phyloP scores from a whole-genome alignment of 495 filamentous ascomycete species.

The Podospora anserina region DNA sequence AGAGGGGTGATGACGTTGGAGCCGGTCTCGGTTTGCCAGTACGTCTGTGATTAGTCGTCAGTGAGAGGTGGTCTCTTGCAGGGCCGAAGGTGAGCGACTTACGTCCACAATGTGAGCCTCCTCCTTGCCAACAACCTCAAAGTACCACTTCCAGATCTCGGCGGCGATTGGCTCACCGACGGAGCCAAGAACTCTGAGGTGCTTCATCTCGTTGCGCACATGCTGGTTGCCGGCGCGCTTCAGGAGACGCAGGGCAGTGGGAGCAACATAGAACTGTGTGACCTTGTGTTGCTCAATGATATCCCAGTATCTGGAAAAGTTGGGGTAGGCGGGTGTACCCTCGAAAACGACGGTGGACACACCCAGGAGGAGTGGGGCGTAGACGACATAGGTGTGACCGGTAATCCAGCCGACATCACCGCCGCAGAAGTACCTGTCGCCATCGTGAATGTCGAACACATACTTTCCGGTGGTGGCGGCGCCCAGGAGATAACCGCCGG shows the following conservation, averaged over 20 bases:
- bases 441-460: slow-evolving; percentile 95
- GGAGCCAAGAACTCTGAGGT: slow-evolving; percentile 86
- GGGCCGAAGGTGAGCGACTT: slow-evolving; percentile 41
- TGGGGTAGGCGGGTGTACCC: slow-evolving; percentile 94
- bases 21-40: slow-evolving; percentile 99
- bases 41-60: slow-evolving; percentile 61
- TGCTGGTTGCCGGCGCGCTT: slow-evolving; percentile 94
- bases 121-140: slow-evolving; percentile 90
- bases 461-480: slow-evolving; percentile 95
- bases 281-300: slow-evolving; percentile 93
- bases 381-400: slow-evolving; percentile 98
- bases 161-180: slow-evolving; percentile 98
- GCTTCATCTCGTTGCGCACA: slow-evolving; percentile 83
- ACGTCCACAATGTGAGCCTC: slow-evolving; percentile 93
- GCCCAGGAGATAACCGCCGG: slow-evolving; percentile 87
- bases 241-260: slow-evolving; percentile 85
- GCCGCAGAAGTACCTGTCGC: slow-evolving; percentile 92
- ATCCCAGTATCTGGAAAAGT: slow-evolving; percentile 98
- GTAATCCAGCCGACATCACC: slow-evolving; percentile 99
- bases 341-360: slow-evolving; percentile 97
- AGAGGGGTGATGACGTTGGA: slow-evolving; percentile 85
- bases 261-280: slow-evolving; percentile 98
- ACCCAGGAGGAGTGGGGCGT: slow-evolving; percentile 89
- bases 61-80: neutral
- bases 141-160: slow-evolving; percentile 99